A percentile compares a stretch with the other conserved stretches of the same genome.
Conservation (phyloP, 305 asterid genomes). For the Solanum hybrid region DNA sequence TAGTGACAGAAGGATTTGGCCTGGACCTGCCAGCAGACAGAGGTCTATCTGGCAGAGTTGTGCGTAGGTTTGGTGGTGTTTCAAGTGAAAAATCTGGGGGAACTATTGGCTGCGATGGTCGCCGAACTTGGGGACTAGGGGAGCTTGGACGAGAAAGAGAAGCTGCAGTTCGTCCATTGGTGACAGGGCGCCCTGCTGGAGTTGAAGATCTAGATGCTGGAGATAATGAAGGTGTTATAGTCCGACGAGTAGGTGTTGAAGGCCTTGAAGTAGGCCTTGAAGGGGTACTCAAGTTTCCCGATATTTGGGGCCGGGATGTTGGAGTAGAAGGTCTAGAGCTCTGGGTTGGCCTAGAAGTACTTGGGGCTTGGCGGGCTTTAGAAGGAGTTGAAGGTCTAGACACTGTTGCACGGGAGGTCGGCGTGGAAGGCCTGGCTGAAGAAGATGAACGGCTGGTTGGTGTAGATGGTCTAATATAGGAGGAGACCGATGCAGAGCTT, state of each 20-base stretch:
- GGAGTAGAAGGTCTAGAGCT: slow-evolving; percentile 98
- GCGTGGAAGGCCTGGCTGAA: slow-evolving; percentile 68
- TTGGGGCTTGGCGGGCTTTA: slow-evolving; percentile 47
- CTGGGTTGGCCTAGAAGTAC: slow-evolving; percentile 58
- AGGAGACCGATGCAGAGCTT: slow-evolving; percentile 93
- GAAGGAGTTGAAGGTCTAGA: slow-evolving; percentile 89
- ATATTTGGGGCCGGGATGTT: slow-evolving; percentile 65
- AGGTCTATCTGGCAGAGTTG: slow-evolving; percentile 86
- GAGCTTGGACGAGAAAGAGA: slow-evolving; percentile 92
- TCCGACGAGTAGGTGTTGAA: slow-evolving; percentile 90
- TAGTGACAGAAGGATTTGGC: slow-evolving; percentile 48
- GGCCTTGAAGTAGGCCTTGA: slow-evolving; percentile 69
- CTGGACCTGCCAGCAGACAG: slow-evolving; percentile 94
- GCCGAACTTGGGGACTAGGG: slow-evolving; percentile 72
- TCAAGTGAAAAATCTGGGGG: slow-evolving; percentile 82
- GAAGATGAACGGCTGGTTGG: slow-evolving; percentile 75
- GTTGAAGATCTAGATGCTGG: slow-evolving; percentile 46
- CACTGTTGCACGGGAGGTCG: slow-evolving; percentile 57
- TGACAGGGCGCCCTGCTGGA: slow-evolving; percentile 48
- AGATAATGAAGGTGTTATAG: slow-evolving; percentile 46
- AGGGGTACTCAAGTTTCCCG: slow-evolving; percentile 46
- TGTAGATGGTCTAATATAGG: slow-evolving; percentile 89
- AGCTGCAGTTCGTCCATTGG: slow-evolving; percentile 43
- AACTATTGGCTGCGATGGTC: slow-evolving; percentile 60
- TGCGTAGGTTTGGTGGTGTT: slow-evolving; percentile 90